Conservation (phyloP, 495 filamentous ascomycete genomes). For the Penicillium samsonianum region DNA sequence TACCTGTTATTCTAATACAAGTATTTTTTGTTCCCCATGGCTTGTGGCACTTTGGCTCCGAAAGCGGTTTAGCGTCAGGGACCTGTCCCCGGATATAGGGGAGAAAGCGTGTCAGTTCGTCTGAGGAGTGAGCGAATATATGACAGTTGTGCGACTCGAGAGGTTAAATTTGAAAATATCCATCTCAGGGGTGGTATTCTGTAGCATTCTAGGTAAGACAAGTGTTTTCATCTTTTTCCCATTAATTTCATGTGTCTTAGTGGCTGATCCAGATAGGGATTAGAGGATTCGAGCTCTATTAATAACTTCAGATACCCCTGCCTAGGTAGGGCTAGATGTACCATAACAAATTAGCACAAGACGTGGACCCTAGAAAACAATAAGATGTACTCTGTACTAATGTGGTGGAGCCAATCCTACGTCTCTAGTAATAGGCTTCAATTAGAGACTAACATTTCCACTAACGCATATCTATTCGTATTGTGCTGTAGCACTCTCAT, state of each 20-base stretch:
- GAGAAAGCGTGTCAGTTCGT: neutral
- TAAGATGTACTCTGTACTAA: neutral
- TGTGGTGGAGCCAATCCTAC: no score
- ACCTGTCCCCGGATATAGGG: slow-evolving; percentile 14
- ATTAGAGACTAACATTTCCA: no score
- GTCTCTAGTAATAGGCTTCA: no score
- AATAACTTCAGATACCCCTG: slow-evolving; percentile 11
- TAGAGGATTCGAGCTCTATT: slow-evolving; percentile 10
- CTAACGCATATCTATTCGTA: no score
- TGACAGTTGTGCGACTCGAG: neutral
- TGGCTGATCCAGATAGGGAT: slow-evolving; percentile 12
- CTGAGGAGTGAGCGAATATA: neutral
- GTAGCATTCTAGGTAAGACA: slow-evolving; percentile 3
- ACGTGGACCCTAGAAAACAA: neutral
- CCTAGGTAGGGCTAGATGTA: neutral
- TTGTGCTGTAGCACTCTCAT: no score
- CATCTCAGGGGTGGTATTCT: slow-evolving; percentile 1
- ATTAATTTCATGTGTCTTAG: slow-evolving; percentile 5
- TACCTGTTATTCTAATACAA: slow-evolving; percentile 8
- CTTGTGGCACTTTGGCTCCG: slow-evolving; percentile 2
- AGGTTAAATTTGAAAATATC: neutral
- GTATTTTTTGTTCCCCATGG: slow-evolving; percentile 12
- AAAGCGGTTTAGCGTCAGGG: slow-evolving; percentile 26
- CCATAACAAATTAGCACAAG: neutral
- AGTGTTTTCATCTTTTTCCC: neutral